A percentile compares a stretch with the other conserved stretches of the same genome.
phyloP scores from a whole-genome alignment of 2,329 filamentous ascomycete genomes.

The Drechslera avenae region DNA sequence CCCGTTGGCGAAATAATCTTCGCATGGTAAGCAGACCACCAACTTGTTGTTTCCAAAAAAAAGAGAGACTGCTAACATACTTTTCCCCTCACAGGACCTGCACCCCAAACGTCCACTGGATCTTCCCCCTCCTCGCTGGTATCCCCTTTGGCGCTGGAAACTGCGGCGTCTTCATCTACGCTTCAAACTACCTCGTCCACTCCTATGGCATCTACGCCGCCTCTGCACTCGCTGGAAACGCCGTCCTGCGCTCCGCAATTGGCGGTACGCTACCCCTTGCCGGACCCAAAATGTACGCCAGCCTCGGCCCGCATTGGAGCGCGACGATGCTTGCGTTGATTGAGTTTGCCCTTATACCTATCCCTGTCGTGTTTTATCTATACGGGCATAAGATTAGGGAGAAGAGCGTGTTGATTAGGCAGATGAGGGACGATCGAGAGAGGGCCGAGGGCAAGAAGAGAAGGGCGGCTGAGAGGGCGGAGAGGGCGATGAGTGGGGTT shows the following conservation, averaged over 20 bases:
- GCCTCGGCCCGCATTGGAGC: slow-evolving; percentile 76
- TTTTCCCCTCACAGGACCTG: slow-evolving; percentile 47
- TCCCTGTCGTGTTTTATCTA: slow-evolving; percentile 77
- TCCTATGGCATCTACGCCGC: slow-evolving; percentile 83
- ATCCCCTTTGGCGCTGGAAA: slow-evolving; percentile 81
- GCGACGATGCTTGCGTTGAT: slow-evolving; percentile 76
- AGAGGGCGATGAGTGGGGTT: slow-evolving; percentile 43
- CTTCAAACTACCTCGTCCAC: slow-evolving; percentile 77
- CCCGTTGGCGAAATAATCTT: slow-evolving; percentile 84
- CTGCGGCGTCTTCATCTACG: slow-evolving; percentile 79
- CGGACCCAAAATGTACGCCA: slow-evolving; percentile 64
- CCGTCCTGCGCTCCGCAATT: slow-evolving; percentile 72
- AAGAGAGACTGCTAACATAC: background rate
- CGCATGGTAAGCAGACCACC: slow-evolving; percentile 62
- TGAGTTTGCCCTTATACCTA: slow-evolving; percentile 75
- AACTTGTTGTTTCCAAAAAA: too few relatives aligned
- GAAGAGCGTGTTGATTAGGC: slow-evolving; percentile 60
- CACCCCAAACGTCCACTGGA: slow-evolving; percentile 81
- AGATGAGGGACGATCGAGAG: slow-evolving; percentile 53
- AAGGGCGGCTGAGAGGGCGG: slow-evolving; percentile 48
- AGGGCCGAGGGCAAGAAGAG: slow-evolving; percentile 49
- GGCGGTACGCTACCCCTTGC: slow-evolving; percentile 81
- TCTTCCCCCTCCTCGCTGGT: slow-evolving; percentile 77
- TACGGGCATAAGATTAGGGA: slow-evolving; percentile 63
- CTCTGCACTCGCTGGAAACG: slow-evolving; percentile 78